phyloP scores from a whole-genome alignment of 345 rosid species.

The Salix brachista region DNA sequence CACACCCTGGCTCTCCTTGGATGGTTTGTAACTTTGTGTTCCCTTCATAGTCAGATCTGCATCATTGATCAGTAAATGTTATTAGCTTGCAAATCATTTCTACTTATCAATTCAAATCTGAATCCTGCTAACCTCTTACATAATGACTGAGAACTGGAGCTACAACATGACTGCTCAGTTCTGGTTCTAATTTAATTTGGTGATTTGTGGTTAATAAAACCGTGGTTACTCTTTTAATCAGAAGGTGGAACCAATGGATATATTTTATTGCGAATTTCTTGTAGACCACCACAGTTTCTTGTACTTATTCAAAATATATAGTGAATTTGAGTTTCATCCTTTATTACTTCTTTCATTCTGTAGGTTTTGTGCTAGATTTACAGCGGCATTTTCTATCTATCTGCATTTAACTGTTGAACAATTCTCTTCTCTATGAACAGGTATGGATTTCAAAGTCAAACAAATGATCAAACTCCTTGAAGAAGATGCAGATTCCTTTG shows the following conservation, averaged over 20 bases:
- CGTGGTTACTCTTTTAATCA: neutral
- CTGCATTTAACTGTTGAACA: neutral
- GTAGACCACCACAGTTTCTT: neutral
- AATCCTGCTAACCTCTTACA: neutral
- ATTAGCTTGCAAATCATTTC: neutral
- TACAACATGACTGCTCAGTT: neutral
- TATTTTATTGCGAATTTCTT: neutral
- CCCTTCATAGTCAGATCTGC: neutral
- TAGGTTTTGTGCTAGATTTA: neutral
- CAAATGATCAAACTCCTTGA: slow-evolving; percentile 97
- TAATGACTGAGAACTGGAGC: neutral
- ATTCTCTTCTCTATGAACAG: slow-evolving; percentile 42
- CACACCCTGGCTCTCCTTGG: neutral
- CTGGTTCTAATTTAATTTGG: neutral
- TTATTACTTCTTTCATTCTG: neutral
- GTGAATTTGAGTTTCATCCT: neutral
- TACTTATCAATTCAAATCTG: neutral
- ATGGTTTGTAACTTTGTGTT: neutral
- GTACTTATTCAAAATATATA: neutral
- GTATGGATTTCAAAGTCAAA: slow-evolving; percentile 89
- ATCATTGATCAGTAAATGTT: neutral
- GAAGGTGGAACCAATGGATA: neutral
- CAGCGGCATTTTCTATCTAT: neutral
- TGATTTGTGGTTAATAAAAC: neutral
- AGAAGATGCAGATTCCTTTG: slow-evolving; percentile 99